Evolutionary conservation across 352 stramenopile species (phyloP).

Genomic region (Phytophthora pini): DNA sequence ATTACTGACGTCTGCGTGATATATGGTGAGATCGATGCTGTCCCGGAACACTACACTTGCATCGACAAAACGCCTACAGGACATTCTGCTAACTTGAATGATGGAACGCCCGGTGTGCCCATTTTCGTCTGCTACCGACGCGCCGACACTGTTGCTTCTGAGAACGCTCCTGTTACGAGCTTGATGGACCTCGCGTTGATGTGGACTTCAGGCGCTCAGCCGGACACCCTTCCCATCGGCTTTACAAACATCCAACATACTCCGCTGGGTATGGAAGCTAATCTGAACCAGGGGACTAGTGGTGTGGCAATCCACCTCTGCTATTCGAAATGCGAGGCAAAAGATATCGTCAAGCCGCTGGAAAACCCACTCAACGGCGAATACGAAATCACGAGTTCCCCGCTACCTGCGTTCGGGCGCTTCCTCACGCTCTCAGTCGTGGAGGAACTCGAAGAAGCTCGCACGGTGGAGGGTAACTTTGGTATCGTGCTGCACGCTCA

Average conservation of each 20-base stretch:
- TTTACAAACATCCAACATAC: constrained; percentile 90
- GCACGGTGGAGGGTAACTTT: constrained; percentile 75
- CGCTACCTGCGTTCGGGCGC: constrained; percentile 47
- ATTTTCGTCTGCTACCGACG: constrained; percentile 88
- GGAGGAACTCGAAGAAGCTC: constrained; percentile 51
- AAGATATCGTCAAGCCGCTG: constrained; percentile 61
- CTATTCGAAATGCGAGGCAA: constrained; percentile 63
- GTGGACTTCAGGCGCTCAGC: constrained; percentile 74
- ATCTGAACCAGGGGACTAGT: constrained; percentile 81
- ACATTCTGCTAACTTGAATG: constrained; percentile 85
- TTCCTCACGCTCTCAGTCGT: constrained; percentile 74
- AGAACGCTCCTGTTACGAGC: constrained; percentile 44
- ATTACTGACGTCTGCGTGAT: constrained; percentile 84
- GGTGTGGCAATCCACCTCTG: constrained; percentile 83
- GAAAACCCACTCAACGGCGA: constrained; percentile 78
- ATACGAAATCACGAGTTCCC: constrained; percentile 70
- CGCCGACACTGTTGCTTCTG: constrained; percentile 13
- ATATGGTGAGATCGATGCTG: constrained; percentile 85
- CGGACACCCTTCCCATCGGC: constrained; percentile 62
- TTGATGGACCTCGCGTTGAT: constrained; percentile 81
- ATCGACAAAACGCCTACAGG: constrained; percentile 73
- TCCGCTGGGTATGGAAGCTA: constrained; percentile 87
- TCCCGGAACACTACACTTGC: constrained; percentile 81
- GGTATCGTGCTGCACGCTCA: constrained; percentile 74
- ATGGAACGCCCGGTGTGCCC: constrained; percentile 71